Conservation (phyloP, 2,329 filamentous ascomycete genomes). For the Parascedosporium putredinis region DNA sequence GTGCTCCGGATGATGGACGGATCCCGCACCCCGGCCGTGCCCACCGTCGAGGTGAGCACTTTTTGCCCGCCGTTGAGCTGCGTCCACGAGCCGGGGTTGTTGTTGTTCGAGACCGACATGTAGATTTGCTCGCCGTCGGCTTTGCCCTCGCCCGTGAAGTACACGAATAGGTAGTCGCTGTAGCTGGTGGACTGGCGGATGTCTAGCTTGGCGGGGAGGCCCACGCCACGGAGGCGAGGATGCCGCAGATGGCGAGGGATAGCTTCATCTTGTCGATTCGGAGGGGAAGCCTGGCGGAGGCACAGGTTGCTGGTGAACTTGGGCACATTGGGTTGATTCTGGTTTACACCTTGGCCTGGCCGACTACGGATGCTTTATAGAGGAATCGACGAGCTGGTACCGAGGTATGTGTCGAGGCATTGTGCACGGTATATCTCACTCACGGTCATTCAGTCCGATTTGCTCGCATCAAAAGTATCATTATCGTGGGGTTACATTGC, state of each 20-base stretch:
- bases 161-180: neutral
- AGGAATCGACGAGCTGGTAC: too few species aligned
- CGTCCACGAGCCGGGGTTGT: constrained; percentile 29
- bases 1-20: constrained; percentile 30
- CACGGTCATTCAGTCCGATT: neutral
- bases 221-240: neutral
- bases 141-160: constrained; percentile 24
- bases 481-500: neutral
- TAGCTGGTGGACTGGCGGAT: neutral
- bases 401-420: too few species aligned
- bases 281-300: too few species aligned
- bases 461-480: neutral
- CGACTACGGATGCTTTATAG: too few species aligned
- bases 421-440: too few species aligned
- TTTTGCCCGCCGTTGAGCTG: constrained; percentile 27
- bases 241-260: neutral
- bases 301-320: too few species aligned
- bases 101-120: constrained; percentile 28
- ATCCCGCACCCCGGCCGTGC: constrained; percentile 29
- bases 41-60: constrained; percentile 24
- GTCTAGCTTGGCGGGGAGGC: neutral
- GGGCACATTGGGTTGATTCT: too few species aligned
- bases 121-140: constrained; percentile 27
- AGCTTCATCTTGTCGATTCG: neutral
- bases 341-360: too few species aligned